Conservation (phyloP, 371 early-diverging fungal species). For the Entomophthora muscae region DNA sequence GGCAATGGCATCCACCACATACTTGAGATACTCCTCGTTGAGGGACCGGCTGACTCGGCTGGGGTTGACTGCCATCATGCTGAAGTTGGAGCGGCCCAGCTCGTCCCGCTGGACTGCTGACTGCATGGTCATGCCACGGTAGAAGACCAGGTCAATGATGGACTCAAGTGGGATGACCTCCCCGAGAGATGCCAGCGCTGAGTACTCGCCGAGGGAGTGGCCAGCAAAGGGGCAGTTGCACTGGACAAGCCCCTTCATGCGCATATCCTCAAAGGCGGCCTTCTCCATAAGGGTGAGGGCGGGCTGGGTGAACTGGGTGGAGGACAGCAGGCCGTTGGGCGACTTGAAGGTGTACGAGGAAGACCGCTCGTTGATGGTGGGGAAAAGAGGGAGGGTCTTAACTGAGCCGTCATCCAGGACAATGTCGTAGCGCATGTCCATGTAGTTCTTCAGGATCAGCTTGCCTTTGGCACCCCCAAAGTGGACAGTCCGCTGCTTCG, state of each 20-base stretch:
- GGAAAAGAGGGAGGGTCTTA: slow-evolving; percentile 74
- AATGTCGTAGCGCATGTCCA: slow-evolving; percentile 76
- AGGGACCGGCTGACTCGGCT: slow-evolving; percentile 72
- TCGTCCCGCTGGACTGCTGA: slow-evolving; percentile 75
- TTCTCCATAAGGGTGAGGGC: too few relatives aligned
- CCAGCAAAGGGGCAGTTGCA: slow-evolving; percentile 90
- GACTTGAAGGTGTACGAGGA: slow-evolving; percentile 76
- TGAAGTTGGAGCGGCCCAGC: slow-evolving; percentile 72
- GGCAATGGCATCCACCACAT: slow-evolving; percentile 67
- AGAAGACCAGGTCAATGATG: slow-evolving; percentile 85
- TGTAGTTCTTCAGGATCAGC: slow-evolving; percentile 74
- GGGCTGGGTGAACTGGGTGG: slow-evolving; percentile 93
- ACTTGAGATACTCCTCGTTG: slow-evolving; percentile 64
- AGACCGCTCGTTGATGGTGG: slow-evolving; percentile 64
- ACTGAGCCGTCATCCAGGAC: slow-evolving; percentile 49
- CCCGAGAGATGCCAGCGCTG: slow-evolving; percentile 80
- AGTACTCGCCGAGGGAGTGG: slow-evolving; percentile 95
- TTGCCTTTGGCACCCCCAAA: slow-evolving; percentile 87
- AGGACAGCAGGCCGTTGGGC: slow-evolving; percentile 76
- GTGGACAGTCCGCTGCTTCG: too few relatives aligned
- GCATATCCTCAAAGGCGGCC: too few relatives aligned
- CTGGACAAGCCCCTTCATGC: slow-evolving; percentile 78
- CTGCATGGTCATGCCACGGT: too few relatives aligned
- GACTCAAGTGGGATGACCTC: slow-evolving; percentile 71
- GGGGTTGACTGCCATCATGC: slow-evolving; percentile 91